Evolutionary conservation across 2,329 filamentous ascomycete genomes (phyloP), one percentile per base, ranked within the genome.

Genomic region (Paraphaeosphaeria minitans): DNA sequence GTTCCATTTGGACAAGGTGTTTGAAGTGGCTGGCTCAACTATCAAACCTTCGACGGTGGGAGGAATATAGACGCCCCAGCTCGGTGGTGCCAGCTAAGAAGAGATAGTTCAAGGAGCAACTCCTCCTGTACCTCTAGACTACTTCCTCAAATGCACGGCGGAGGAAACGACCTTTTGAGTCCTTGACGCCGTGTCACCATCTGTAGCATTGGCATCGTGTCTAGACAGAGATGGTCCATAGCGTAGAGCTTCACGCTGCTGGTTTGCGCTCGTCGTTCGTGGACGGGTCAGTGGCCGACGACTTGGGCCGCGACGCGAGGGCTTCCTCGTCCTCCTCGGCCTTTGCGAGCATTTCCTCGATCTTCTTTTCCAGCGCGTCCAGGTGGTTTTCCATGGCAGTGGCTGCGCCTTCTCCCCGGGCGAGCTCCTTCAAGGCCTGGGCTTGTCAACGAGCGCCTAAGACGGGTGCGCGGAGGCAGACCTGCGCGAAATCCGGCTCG

Each of bases 1-100:
- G 22, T 98, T 97, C 78, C 78, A 87, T 61, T 79, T 87, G 68
- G 76, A 78, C 13, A 58, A 72, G 27, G 71, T 81, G 31, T 82
- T 82, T 64, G 68, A 73, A 60, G 59, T 39, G 29, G 58, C 67
- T 19, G 67, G 63, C 33, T 63, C 60, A 9, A 60, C 60, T 35
- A 60, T 59, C n/a, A 72, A 71, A 60, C 68, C 72, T 4, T 73
- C 73, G 16, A 75, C 67, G 8, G 65, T 75, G 62, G 72, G 73
- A 57, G 72, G 69, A 19, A 64, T 73, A 56, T 75, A 67, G 62
- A 41, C 24, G 6, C 19, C 22, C 43, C 16, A 39, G 5, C n/a
- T n/a, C 37, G 37, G 3, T 16, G 8, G n/a, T 39, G 37, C 7
- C 37, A 16, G 37, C 37, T 14, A 37, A 5, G n/a, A n/a, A 39